Conservation (phyloP, 441 rosid genomes). For the Adansonia madagascariensis region DNA sequence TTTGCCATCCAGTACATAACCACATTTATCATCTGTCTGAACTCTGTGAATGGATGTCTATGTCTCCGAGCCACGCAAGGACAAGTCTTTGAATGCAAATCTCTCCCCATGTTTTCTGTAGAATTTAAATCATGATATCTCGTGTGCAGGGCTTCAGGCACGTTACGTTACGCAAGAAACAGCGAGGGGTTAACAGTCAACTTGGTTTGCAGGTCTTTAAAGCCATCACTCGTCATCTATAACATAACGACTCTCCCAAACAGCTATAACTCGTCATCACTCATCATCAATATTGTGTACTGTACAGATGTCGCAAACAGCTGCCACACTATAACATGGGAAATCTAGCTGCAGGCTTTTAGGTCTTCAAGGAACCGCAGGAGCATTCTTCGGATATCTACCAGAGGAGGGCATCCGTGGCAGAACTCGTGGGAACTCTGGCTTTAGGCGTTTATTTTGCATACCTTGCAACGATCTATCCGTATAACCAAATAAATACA, state of each 20-base stretch:
- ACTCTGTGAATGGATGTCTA: background rate
- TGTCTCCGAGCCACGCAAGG: background rate
- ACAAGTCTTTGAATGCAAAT: background rate
- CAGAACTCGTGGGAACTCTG: slow-evolving; percentile 63
- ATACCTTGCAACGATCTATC: slow-evolving; percentile 67
- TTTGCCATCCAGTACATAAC: background rate
- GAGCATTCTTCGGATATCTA: slow-evolving; percentile 70
- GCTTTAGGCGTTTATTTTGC: slow-evolving; percentile 75
- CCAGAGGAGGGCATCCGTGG: slow-evolving; percentile 80
- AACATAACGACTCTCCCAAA: too few species aligned
- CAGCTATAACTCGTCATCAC: background rate
- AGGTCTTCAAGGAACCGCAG: slow-evolving; percentile 52
- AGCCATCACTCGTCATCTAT: too few species aligned
- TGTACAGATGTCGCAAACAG: too few species aligned
- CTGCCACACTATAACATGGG: too few species aligned
- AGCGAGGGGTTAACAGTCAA: too few species aligned
- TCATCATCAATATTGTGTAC: background rate
- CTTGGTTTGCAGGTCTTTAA: too few species aligned
- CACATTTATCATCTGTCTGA: background rate
- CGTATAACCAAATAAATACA: slow-evolving; percentile 20
- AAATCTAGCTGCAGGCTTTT: background rate
- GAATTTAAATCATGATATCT: background rate
- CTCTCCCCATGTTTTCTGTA: background rate
- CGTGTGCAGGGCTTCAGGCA: background rate
- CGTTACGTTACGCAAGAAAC: too few species aligned